Evolutionary conservation across 2,329 filamentous ascomycete species (phyloP).

Genomic region (Aspergillus neotritici): DNA sequence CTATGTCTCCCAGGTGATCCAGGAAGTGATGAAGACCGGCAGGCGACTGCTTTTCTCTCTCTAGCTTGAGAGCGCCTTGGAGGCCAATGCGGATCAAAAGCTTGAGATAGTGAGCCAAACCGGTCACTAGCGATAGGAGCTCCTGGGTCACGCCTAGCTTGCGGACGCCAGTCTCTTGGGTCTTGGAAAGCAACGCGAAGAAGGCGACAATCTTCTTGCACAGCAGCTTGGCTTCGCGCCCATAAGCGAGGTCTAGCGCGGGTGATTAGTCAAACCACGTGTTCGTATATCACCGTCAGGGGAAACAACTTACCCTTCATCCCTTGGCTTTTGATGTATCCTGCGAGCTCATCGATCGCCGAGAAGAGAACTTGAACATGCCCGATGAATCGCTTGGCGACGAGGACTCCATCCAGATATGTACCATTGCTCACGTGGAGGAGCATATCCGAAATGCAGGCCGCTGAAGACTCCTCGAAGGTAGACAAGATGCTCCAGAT

Average conservation of each 20-base stretch:
- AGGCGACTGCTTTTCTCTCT: slow-evolving; percentile 70
- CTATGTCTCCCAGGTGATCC: slow-evolving; percentile 76
- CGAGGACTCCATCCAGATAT: slow-evolving; percentile 89
- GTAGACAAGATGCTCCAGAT: slow-evolving; percentile 98
- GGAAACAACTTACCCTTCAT: slow-evolving; percentile 62
- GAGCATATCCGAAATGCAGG: slow-evolving; percentile 98
- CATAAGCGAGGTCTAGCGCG: slow-evolving; percentile 73
- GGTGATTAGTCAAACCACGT: neutral
- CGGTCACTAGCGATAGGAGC: slow-evolving; percentile 92
- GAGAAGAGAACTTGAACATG: slow-evolving; percentile 91
- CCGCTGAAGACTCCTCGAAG: slow-evolving; percentile 95
- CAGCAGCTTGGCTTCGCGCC: slow-evolving; percentile 93
- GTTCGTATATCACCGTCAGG: too few relatives aligned
- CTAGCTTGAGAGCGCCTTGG: slow-evolving; percentile 84
- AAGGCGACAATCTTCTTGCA: slow-evolving; percentile 99
- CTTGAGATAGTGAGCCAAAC: slow-evolving; percentile 94
- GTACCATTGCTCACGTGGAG: slow-evolving; percentile 96
- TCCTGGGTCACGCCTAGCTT: slow-evolving; percentile 97
- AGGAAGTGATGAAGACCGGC: slow-evolving; percentile 78
- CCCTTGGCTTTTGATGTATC: slow-evolving; percentile 60
- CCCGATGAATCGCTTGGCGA: slow-evolving; percentile 92
- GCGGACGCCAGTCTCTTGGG: slow-evolving; percentile 80
- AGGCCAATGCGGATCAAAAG: slow-evolving; percentile 94
- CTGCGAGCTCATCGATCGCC: slow-evolving; percentile 79
- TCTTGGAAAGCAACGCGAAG: slow-evolving; percentile 90